Evolutionary conservation across 2,329 filamentous ascomycete species (phyloP).

Genomic region (Alternaria brassicae): DNA sequence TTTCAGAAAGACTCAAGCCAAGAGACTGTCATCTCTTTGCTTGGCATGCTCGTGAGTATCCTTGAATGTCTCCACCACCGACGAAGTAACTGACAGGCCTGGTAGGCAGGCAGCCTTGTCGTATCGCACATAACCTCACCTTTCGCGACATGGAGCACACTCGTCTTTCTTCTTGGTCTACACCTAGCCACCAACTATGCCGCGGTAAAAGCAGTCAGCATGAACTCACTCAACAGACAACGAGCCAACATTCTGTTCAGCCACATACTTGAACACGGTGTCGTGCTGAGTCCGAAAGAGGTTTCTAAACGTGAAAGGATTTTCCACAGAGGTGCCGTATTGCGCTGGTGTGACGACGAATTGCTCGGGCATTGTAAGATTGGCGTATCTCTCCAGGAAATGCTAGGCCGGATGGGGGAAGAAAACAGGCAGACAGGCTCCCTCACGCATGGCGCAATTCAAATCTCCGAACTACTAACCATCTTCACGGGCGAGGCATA

Average conservation of each 20-base stretch:
- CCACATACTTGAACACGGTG: slow-evolving; percentile 48
- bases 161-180: slow-evolving; percentile 73
- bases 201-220: slow-evolving; percentile 82
- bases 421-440: slow-evolving; percentile 37
- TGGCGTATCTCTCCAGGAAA: slow-evolving; percentile 56
- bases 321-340: slow-evolving; percentile 69
- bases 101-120: slow-evolving; percentile 74
- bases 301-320: slow-evolving; percentile 67
- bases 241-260: slow-evolving; percentile 80
- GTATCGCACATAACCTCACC: slow-evolving; percentile 77
- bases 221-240: slow-evolving; percentile 86
- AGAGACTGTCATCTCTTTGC: slow-evolving; percentile 87
- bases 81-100: slow-evolving; percentile 22
- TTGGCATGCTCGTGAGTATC: slow-evolving; percentile 76
- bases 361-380: slow-evolving; percentile 63
- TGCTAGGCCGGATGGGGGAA: slow-evolving; percentile 41
- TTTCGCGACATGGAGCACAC: slow-evolving; percentile 73
- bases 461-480: slow-evolving; percentile 58
- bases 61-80: not conserved
- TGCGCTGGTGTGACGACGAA: slow-evolving; percentile 61
- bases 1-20: slow-evolving; percentile 84
- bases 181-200: slow-evolving; percentile 87
- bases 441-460: slow-evolving; percentile 36
- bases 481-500: slow-evolving; percentile 64
- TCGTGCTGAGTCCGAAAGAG: slow-evolving; percentile 68